Percentiles rank a stretch among this genome's conserved stretches.
Evolutionary conservation across 306 rosid genomes (phyloP).

Genomic region (Gillenia trifoliata): DNA sequence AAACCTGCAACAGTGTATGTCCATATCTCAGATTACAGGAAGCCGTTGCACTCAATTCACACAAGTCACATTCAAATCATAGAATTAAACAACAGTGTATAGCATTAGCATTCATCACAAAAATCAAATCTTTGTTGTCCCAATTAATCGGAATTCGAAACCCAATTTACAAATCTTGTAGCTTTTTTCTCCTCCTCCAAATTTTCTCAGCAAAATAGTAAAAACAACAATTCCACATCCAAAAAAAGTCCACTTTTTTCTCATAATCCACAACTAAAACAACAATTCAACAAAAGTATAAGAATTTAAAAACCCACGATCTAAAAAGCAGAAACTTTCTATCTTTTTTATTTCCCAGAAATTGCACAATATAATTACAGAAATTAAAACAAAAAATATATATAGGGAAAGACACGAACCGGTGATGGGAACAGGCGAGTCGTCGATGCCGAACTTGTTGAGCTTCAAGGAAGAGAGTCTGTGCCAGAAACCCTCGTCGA

Average conservation of each 20-base stretch:
- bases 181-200: not conserved
- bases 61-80: not conserved
- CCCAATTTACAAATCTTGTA: not conserved
- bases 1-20: constrained; percentile 50
- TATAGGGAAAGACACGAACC: no score
- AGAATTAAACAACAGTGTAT: not conserved
- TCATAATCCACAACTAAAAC: not conserved
- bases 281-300: not conserved
- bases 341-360: not conserved
- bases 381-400: not conserved
- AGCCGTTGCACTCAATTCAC: not conserved
- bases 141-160: not conserved
- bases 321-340: not conserved
- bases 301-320: not conserved
- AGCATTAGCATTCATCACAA: not conserved
- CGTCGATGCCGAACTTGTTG: constrained; percentile 95
- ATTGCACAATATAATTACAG: not conserved
- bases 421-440: constrained; percentile 69
- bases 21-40: constrained; percentile 11
- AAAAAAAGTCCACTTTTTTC: not conserved
- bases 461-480: constrained; percentile 83
- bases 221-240: no score
- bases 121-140: not conserved
- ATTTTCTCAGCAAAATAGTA: not conserved
- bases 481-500: constrained; percentile 98